Conservation (phyloP, 2,329 filamentous ascomycete species). For the Graphilbum sp. region DNA sequence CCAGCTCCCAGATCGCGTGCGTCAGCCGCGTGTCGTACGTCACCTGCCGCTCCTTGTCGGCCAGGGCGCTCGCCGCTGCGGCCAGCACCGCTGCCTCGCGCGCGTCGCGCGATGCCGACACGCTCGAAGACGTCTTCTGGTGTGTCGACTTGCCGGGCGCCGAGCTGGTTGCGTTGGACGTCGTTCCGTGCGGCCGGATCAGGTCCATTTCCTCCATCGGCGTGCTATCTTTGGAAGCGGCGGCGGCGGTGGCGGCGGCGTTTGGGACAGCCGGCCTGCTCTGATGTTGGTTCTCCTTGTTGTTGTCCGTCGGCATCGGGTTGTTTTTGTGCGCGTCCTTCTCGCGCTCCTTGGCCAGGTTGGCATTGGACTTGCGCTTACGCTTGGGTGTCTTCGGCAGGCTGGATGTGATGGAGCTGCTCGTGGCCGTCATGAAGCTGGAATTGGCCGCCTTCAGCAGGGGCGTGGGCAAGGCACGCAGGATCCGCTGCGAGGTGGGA, state of each 20-base stretch:
- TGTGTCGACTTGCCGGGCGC: conserved; percentile 2
- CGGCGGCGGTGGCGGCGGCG: conserved; percentile 9
- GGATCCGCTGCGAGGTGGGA: conserved; percentile 78
- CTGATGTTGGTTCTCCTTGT: conserved; percentile 31
- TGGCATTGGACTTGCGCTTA: conserved; percentile 39
- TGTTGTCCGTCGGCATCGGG: conserved; percentile 23
- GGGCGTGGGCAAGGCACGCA: conserved; percentile 76
- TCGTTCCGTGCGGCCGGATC: conserved; percentile 17
- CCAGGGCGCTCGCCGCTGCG: conserved; percentile 42
- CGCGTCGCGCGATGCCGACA: conserved; percentile 5
- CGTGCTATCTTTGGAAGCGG: conserved; percentile 12
- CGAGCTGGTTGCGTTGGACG: not conserved
- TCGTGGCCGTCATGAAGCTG: conserved; percentile 85
- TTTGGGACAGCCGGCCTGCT: conserved; percentile 6
- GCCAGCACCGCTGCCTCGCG: conserved; percentile 23
- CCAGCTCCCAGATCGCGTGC: conserved; percentile 84
- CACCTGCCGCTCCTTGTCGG: conserved; percentile 54
- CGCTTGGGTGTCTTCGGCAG: conserved; percentile 50
- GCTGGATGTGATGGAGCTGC: conserved; percentile 66
- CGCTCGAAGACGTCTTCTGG: conserved; percentile 12
- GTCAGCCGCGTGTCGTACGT: conserved; percentile 77
- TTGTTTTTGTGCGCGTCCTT: conserved; percentile 14
- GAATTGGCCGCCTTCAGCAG: conserved; percentile 90
- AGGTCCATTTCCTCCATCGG: conserved; percentile 33
- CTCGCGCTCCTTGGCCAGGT: conserved; percentile 18